phyloP scores from a whole-genome alignment of 805 yeast genomes.

The Yamadazyma akitaensis region DNA sequence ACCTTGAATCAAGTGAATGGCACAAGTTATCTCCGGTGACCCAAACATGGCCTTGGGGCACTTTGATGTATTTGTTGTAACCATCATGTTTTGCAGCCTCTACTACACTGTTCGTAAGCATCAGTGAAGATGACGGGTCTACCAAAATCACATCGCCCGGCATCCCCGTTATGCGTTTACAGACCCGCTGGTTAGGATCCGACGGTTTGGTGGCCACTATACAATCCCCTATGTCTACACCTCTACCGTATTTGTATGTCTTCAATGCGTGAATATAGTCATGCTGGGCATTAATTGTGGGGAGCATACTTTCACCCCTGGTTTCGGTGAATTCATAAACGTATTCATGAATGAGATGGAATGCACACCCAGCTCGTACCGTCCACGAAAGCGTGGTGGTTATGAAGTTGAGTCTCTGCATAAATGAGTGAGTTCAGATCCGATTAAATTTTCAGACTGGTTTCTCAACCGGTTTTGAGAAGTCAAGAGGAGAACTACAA shows the following conservation, averaged over 20 bases:
- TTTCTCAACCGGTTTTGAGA: background rate
- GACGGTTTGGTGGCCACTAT: slow-evolving; percentile 89
- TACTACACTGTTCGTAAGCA: slow-evolving; percentile 30
- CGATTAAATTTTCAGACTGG: background rate
- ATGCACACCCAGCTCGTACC: slow-evolving; percentile 56
- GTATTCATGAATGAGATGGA: slow-evolving; percentile 65
- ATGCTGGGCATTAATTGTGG: slow-evolving; percentile 69
- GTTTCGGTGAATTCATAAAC: slow-evolving; percentile 77
- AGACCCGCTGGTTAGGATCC: slow-evolving; percentile 78
- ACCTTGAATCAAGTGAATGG: slow-evolving; percentile 83
- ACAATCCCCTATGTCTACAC: slow-evolving; percentile 77
- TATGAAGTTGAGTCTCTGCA: slow-evolving; percentile 16
- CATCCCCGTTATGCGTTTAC: slow-evolving; percentile 93
- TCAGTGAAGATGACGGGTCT: slow-evolving; percentile 69
- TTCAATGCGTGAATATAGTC: slow-evolving; percentile 82
- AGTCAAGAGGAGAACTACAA: background rate
- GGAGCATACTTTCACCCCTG: slow-evolving; percentile 92
- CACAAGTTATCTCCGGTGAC: slow-evolving; percentile 92
- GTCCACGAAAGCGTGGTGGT: slow-evolving; percentile 46
- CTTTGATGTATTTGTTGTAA: slow-evolving; percentile 57
- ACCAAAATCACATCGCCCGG: slow-evolving; percentile 83
- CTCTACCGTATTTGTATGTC: slow-evolving; percentile 57
- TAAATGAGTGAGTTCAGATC: background rate
- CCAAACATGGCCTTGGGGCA: slow-evolving; percentile 97
- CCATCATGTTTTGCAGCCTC: slow-evolving; percentile 34